Base-by-base conservation (phyloP, 148 eudicot genomes). In the Vaccinium corymbosum region DNA sequence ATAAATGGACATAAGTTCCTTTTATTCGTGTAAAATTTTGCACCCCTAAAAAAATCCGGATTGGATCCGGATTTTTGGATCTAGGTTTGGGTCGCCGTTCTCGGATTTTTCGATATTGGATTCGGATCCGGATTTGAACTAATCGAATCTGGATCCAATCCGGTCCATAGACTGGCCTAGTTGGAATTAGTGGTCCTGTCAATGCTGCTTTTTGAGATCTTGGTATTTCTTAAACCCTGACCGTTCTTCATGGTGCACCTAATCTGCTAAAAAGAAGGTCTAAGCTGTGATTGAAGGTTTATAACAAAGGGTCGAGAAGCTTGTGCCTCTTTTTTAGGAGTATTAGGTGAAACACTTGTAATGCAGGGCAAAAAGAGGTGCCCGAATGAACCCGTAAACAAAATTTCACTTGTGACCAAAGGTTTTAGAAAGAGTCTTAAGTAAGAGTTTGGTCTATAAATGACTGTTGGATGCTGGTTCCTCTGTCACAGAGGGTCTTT, bases 191-290 rank as follows among this genome's bases (percentile, higher is more conserved):
- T 71, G 76, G 9, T 71, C 20, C 35, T 71, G 76, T 29, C 48
- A 46, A 71, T 15, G 48, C 20, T 71, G 46, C 42, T 1, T 13
- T 15, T 71, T 71, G 76, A 35, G 48, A 4, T 71, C 48, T 71
- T 71, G 5, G 9, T 71, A 71, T 71, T 71, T 71, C 16, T 12
- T 6, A 35, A 35, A 35, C 12, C 11, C 38, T 11, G 73, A 68
- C 38, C 38, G 6, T 27, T 11, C 38, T 12, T 12, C 35, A 71
- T 6, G 75, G 75, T 32, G 75, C 48, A 71, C 75, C 48, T 71
- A 32, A 71, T 71, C 75, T 29, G 75, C 75, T 70, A 32, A n/a
- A n/a, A n/a, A 70, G 72, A 66, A 25, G 19, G 46, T 71, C 75
- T 32, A 71, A 71, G 48, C 46, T 32, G 75, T 71, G 19, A 71